Evolutionary conservation across 2,329 filamentous ascomycete species (phyloP).

Genomic region (Cordyceps javanica): DNA sequence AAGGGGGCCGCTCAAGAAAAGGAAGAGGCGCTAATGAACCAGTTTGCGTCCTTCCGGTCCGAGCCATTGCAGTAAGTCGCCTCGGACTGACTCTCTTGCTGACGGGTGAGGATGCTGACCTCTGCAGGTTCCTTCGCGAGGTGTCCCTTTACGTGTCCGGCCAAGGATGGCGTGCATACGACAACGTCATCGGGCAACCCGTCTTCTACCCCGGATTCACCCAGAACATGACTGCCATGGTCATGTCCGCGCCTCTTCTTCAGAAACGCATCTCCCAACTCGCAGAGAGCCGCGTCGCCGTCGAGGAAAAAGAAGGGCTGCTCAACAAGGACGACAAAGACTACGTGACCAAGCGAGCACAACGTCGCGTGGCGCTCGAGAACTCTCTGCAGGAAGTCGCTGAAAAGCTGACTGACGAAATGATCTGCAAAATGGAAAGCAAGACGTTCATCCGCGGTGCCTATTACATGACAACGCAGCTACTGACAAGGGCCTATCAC

Average conservation of each 20-base stretch:
- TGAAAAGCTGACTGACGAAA: constrained; percentile 80
- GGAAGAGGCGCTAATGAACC: constrained; percentile 68
- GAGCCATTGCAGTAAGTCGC: constrained; percentile 51
- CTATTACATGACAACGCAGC: constrained; percentile 82
- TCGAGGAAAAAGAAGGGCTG: constrained; percentile 72
- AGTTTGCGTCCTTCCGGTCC: constrained; percentile 80
- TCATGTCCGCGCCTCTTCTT: constrained; percentile 71
- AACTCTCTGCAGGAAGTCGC: constrained; percentile 71
- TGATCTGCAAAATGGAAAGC: constrained; percentile 99
- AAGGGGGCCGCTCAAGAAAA: constrained; percentile 42
- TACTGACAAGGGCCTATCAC: constrained; percentile 88
- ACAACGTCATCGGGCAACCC: constrained; percentile 81
- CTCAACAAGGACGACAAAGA: constrained; percentile 51
- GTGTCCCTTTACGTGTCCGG: constrained; percentile 90
- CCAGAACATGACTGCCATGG: constrained; percentile 76
- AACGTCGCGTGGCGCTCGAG: constrained; percentile 60
- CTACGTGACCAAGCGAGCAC: constrained; percentile 43
- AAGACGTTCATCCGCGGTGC: constrained; percentile 86
- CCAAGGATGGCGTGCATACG: constrained; percentile 91
- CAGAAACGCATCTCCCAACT: constrained; percentile 69
- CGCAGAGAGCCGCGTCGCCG: constrained; percentile 64
- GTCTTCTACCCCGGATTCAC: constrained; percentile 91
- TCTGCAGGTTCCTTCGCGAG: constrained; percentile 76
- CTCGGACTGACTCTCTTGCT: too few species aligned
- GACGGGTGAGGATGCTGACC: constrained; percentile 13